Evolutionary conservation across 176 grass and related monocot genomes (phyloP).

Genomic region (Juncus inflexus): DNA sequence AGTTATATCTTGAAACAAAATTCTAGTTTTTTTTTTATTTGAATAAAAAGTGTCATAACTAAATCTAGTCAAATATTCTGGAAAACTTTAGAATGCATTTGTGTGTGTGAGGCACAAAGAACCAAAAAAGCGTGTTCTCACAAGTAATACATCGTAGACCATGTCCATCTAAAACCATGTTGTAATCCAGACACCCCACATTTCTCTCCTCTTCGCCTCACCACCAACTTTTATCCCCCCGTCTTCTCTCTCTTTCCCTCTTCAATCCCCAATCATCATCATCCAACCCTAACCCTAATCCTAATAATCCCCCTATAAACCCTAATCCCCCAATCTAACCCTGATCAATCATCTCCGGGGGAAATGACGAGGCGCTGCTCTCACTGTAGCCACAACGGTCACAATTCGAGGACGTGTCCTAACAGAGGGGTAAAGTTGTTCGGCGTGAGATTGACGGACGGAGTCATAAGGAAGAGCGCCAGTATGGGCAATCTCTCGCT

Average conservation of each 20-base stretch:
- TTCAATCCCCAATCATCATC: background rate
- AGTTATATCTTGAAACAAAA: background rate
- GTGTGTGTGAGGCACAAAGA: background rate
- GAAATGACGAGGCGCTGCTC: conserved; percentile 96
- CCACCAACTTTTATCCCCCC: conserved; percentile 10
- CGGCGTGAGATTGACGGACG: conserved; percentile 88
- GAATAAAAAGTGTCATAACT: too few relatives aligned
- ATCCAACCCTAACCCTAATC: conserved; percentile 2
- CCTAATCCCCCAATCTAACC: background rate
- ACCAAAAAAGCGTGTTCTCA: background rate
- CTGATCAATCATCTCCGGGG: background rate
- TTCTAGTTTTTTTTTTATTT: too few relatives aligned
- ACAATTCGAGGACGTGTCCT: conserved; percentile 93
- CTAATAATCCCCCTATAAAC: background rate
- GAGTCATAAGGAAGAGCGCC: conserved; percentile 90
- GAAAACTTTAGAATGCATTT: too few relatives aligned
- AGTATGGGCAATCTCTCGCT: conserved; percentile 96
- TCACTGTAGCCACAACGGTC: conserved; percentile 96
- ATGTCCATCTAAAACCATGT: conserved; percentile 12
- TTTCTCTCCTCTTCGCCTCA: background rate
- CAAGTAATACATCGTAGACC: background rate
- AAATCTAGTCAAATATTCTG: too few relatives aligned
- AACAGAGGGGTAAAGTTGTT: conserved; percentile 95
- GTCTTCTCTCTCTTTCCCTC: background rate
- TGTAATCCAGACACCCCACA: conserved; percentile 9